Percentiles rank a stretch among this genome's conserved stretches.
phyloP scores from a whole-genome alignment of 345 rosid species.

The Limnanthes douglasii region DNA sequence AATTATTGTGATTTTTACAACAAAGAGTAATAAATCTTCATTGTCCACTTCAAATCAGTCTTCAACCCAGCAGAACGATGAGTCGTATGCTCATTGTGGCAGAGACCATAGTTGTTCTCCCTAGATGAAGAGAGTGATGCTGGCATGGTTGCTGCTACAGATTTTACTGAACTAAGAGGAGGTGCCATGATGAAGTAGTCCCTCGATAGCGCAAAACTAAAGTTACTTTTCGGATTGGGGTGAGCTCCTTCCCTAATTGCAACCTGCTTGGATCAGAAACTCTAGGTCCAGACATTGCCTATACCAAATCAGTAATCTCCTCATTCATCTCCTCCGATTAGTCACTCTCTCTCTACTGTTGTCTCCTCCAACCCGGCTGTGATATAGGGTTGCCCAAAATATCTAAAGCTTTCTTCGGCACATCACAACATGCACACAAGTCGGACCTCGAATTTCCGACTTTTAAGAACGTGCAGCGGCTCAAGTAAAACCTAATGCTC shows the following conservation, averaged over 20 bases:
- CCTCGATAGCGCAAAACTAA: conserved; percentile 84
- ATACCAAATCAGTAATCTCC: conserved; percentile 47
- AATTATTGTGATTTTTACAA: too few species aligned
- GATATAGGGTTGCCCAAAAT: conserved; percentile 11
- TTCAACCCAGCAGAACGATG: too few species aligned
- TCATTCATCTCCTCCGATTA: conserved; percentile 43
- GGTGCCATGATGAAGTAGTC: conserved; percentile 74
- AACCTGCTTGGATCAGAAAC: conserved; percentile 57
- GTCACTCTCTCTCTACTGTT: conserved; percentile 20
- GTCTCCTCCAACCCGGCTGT: conserved; percentile 26
- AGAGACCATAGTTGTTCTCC: too few species aligned
- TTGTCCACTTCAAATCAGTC: too few species aligned
- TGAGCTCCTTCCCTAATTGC: conserved; percentile 76
- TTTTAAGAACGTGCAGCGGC: conserved; percentile 46
- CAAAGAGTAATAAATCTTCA: too few species aligned
- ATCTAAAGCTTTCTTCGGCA: conserved; percentile 44
- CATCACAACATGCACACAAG: conserved; percentile 26
- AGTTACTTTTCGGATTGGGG: conserved; percentile 86
- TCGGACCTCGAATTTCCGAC: conserved; percentile 59
- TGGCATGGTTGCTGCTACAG: conserved; percentile 21
- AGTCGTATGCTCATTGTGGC: too few species aligned
- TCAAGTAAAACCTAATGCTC: conserved; percentile 38
- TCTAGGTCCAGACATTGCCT: conserved; percentile 49
- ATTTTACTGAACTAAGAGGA: conserved; percentile 55
- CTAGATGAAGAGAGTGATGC: too few species aligned